phyloP scores from a whole-genome alignment of 306 rosid genomes.

The Lablab purpureus region DNA sequence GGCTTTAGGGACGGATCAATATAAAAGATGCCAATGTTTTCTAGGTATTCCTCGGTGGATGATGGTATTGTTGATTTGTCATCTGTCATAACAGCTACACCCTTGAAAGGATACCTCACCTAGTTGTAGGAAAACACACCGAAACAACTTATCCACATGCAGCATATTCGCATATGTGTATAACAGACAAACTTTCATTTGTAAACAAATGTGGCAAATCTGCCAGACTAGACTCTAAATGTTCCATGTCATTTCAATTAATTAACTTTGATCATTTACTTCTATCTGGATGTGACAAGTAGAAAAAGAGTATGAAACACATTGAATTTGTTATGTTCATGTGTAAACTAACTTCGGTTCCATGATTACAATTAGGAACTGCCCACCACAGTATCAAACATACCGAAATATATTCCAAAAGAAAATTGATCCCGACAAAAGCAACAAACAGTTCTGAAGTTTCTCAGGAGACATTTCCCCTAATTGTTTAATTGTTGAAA shows the following conservation, averaged over 20 bases:
- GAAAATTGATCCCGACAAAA: slow-evolving; percentile 11
- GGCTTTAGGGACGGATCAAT: slow-evolving; percentile 67
- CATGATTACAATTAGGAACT: slow-evolving; percentile 21
- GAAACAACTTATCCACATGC: slow-evolving; percentile 42
- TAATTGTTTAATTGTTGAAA: neutral
- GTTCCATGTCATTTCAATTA: slow-evolving; percentile 33
- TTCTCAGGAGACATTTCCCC: slow-evolving; percentile 24
- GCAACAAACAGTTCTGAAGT: neutral
- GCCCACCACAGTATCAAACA: slow-evolving; percentile 4
- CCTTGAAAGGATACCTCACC: slow-evolving; percentile 56
- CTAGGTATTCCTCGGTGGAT: slow-evolving; percentile 54
- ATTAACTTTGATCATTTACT: slow-evolving; percentile 25
- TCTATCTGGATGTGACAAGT: slow-evolving; percentile 25
- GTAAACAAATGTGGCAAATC: neutral
- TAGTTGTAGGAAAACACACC: slow-evolving; percentile 49
- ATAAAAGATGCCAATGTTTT: slow-evolving; percentile 64
- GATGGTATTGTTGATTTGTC: slow-evolving; percentile 56
- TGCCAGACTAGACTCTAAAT: slow-evolving; percentile 21
- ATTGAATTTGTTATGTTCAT: neutral
- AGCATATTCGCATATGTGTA: slow-evolving; percentile 22
- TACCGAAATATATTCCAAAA: slow-evolving; percentile 2
- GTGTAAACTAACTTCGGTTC: slow-evolving; percentile 7
- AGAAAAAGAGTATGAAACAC: neutral
- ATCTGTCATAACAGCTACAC: slow-evolving; percentile 66
- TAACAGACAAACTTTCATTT: slow-evolving; percentile 20